phyloP scores from a whole-genome alignment of 169 alveolate species.

The Sarcocystis neurona region DNA sequence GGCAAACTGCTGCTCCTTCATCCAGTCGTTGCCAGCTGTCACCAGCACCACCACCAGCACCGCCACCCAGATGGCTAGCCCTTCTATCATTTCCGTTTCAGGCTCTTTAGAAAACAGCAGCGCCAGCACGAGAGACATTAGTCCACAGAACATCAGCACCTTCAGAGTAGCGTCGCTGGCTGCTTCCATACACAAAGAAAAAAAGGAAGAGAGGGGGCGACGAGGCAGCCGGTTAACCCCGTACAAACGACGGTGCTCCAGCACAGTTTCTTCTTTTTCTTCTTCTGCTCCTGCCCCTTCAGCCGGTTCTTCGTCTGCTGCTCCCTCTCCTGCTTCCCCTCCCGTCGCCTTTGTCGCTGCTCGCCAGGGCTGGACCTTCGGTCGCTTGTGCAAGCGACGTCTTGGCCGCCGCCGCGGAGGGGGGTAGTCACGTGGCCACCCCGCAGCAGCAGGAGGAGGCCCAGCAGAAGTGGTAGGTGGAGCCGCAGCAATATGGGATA shows the following conservation, averaged over 20 bases:
- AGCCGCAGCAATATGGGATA: background rate
- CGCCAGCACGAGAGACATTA: conserved; percentile 69
- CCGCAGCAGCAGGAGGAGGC: background rate
- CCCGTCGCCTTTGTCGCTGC: too few species aligned
- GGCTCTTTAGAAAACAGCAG: conserved; percentile 66
- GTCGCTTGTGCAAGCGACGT: too few species aligned
- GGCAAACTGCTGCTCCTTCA: conserved; percentile 86
- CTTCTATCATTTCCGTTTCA: conserved; percentile 88
- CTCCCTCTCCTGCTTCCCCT: background rate
- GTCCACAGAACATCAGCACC: conserved; percentile 71
- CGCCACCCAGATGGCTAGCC: conserved; percentile 89
- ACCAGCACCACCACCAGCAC: conserved; percentile 87
- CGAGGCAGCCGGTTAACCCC: conserved; percentile 69
- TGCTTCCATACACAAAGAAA: conserved; percentile 63
- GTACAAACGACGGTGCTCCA: background rate
- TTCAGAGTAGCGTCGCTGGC: conserved; percentile 67
- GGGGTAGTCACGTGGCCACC: background rate
- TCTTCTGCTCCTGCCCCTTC: background rate
- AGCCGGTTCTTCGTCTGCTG: background rate
- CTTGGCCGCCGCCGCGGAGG: too few species aligned
- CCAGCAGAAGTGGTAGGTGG: background rate
- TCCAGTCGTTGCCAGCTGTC: conserved; percentile 83
- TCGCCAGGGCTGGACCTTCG: too few species aligned
- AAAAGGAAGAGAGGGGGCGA: conserved; percentile 61
- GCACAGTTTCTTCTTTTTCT: background rate